phyloP scores from a whole-genome alignment of 78 protist species.

The Dictyostelium citrinum region DNA sequence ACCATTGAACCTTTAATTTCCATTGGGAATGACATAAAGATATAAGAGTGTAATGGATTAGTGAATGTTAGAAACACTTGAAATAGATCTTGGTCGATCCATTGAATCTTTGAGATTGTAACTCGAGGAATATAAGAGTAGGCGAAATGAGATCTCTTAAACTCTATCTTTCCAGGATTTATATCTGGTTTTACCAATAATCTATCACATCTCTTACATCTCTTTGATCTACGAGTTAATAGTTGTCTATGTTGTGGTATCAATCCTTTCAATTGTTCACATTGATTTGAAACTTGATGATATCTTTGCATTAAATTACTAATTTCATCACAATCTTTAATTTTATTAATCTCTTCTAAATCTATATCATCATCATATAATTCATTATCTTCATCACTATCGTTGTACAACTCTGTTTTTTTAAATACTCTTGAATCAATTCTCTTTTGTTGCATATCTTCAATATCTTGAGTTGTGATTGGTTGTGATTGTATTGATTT shows the following conservation, averaged over 20 bases:
- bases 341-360: not conserved
- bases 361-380: constrained; percentile 2
- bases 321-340: not conserved
- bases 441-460: constrained; percentile 16
- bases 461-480: not conserved
- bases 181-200: constrained; percentile 35
- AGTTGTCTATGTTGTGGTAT: constrained; percentile 38
- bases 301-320: constrained; percentile 1
- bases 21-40: constrained; percentile 14
- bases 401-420: no score
- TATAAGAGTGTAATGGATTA: constrained; percentile 28
- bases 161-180: constrained; percentile 28
- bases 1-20: not conserved
- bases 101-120: not conserved
- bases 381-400: not conserved
- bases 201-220: constrained; percentile 54
- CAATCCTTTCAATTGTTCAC: not conserved
- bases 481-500: not conserved
- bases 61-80: constrained; percentile 1
- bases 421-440: not conserved
- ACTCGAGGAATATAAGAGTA: constrained; percentile 42
- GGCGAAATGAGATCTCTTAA: constrained; percentile 60
- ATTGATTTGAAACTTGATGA: not conserved
- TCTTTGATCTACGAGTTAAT: constrained; percentile 33
- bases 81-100: constrained; percentile 18